Conservation (phyloP, 495 filamentous ascomycete species). For the Aspergillus bertholletiae region DNA sequence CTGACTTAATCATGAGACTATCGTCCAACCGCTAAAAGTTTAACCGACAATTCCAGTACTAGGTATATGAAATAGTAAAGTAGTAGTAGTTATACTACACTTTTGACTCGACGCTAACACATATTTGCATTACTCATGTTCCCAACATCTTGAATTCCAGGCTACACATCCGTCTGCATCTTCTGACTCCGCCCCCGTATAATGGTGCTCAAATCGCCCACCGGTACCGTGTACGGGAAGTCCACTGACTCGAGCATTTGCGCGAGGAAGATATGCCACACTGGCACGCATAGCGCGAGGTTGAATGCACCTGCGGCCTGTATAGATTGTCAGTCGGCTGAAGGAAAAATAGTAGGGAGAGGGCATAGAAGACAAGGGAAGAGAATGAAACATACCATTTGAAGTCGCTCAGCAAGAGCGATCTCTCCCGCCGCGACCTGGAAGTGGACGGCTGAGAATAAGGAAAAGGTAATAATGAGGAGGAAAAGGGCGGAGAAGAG, state of each 20-base stretch:
- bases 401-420: constrained; percentile 28
- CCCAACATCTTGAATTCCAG: no score
- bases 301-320: constrained; percentile 32
- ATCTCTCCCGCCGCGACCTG: constrained; percentile 41
- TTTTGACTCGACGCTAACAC: no score
- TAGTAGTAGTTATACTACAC: no score
- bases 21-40: no score
- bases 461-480: constrained; percentile 54
- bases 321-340: no score
- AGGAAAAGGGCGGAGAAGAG: constrained; percentile 65
- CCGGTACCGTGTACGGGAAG: constrained; percentile 32
- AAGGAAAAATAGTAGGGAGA: no score
- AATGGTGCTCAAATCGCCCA: constrained; percentile 33
- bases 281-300: constrained; percentile 55
- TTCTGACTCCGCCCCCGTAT: constrained; percentile 29
- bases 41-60: no score
- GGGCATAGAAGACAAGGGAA: no score
- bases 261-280: constrained; percentile 65
- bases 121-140: no score
- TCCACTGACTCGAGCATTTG: constrained; percentile 55
- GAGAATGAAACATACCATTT: constrained; percentile 22
- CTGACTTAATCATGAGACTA: no score
- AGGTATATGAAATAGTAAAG: no score
- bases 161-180: constrained; percentile 5
- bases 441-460: constrained; percentile 57